Conservation (phyloP, 306 rosid species). For the Vigna unguiculata region DNA sequence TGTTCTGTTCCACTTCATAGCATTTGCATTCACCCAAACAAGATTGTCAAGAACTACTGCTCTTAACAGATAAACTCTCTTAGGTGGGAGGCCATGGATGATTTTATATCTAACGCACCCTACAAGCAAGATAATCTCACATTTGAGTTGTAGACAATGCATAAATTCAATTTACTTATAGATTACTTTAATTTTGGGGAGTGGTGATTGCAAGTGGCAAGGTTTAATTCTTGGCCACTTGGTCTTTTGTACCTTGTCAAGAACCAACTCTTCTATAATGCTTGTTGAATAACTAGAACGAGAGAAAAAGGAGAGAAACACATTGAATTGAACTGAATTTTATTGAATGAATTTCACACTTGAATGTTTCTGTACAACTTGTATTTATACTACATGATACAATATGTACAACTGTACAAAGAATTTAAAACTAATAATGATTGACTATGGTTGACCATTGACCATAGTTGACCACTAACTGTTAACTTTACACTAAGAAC, state of each 20-base stretch:
- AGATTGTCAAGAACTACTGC: constrained; percentile 24
- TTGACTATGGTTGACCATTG: too few species aligned
- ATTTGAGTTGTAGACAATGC: constrained; percentile 32
- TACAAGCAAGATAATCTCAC: background rate
- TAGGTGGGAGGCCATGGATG: constrained; percentile 21
- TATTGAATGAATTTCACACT: too few species aligned
- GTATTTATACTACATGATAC: too few species aligned
- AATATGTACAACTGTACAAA: too few species aligned
- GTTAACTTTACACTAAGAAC: too few species aligned
- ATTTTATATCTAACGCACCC: constrained; percentile 21
- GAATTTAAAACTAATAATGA: too few species aligned
- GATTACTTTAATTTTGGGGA: constrained; percentile 35
- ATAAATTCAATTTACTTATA: background rate
- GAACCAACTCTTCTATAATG: constrained; percentile 3
- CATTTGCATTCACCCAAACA: constrained; percentile 17
- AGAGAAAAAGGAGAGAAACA: too few species aligned
- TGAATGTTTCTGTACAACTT: too few species aligned
- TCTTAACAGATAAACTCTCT: constrained; percentile 23
- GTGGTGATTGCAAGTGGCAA: constrained; percentile 13
- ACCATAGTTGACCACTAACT: too few species aligned
- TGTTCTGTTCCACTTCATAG: constrained; percentile 11
- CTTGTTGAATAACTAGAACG: too few species aligned
- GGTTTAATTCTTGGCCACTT: constrained; percentile 21
- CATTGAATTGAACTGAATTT: too few species aligned
- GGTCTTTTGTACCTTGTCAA: constrained; percentile 3